Evolutionary conservation across 75 land plant species (phyloP), one percentile per base, ranked within the genome.

Genomic region (Cryptomeria japonica): DNA sequence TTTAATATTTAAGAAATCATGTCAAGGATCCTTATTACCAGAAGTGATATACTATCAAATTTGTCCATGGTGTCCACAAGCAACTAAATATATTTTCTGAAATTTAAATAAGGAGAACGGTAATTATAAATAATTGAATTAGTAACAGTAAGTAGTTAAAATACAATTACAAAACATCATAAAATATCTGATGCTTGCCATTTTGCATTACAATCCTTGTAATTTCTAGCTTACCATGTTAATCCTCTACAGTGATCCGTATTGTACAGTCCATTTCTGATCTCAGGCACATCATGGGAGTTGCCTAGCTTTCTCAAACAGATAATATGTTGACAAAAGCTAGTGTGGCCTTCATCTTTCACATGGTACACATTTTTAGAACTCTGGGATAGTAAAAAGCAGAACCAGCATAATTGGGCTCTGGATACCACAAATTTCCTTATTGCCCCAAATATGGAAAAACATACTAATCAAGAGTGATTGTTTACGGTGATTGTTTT

Each of bases 301-400:
- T 79, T 79, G 19, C 82, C 49, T 82, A n/a, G n/a, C n/a, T n/a
- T n/a, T n/a, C n/a, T n/a, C n/a, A n/a, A n/a, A n/a, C n/a, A n/a
- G n/a, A n/a, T n/a, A n/a, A 80, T 80, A n/a, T 82, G 47, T 42
- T n/a, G 46, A 82, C 51, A 82, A 46, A 28, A n/a, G 84, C 84
- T 49, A 82, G n/a, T 82, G 49, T 46, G 84, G 84, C 84, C 47
- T 41, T 82, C 49, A 82, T 44, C 51, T 46, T 82, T 82, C 51
- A 46, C 84, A 80, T 44, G 51, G 49, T 82, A 82, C 84, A 82
- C 84, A 2, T 2, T 32, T 46, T 41, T 0, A 13, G 9, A 28
- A 28, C 28, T 82, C 32, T 82, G 32, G 47, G 34, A 46, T 47
- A 25, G 49, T 82, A 34, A 82, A 41, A 82, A 82, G 34, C n/a